Conservation (phyloP, 106 monocot genomes). For the Apostasia ramifera region DNA sequence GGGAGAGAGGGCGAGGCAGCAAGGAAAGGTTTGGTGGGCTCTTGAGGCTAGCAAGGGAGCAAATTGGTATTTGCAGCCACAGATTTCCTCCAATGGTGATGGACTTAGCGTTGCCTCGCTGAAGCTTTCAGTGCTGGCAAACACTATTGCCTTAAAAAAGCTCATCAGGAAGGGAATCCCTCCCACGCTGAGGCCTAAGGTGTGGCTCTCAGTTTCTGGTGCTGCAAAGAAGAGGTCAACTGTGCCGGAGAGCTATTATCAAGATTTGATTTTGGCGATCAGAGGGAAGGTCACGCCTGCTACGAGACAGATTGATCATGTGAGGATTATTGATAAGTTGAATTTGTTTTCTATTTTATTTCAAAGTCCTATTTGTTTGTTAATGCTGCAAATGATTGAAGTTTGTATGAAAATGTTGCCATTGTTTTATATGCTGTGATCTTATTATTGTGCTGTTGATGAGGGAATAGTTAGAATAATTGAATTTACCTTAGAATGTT, state of each 20-base stretch:
- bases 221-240: slow-evolving; percentile 85
- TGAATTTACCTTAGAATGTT: too few species aligned
- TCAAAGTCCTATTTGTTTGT: too few species aligned
- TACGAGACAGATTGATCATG: slow-evolving; percentile 89
- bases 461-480: too few species aligned
- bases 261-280: slow-evolving; percentile 69
- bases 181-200: slow-evolving; percentile 60
- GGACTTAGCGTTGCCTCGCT: slow-evolving; percentile 58
- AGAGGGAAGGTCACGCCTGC: slow-evolving; percentile 86
- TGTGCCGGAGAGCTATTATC: slow-evolving; percentile 91
- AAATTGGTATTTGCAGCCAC: slow-evolving; percentile 78
- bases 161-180: slow-evolving; percentile 90
- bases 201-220: slow-evolving; percentile 87
- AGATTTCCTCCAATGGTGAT: slow-evolving; percentile 50
- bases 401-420: too few species aligned
- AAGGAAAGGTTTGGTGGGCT: slow-evolving; percentile 83
- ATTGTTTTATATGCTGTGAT: too few species aligned
- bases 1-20: slow-evolving; percentile 78
- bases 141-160: slow-evolving; percentile 60
- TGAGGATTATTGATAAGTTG: slow-evolving; percentile 29
- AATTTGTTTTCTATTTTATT: not conserved
- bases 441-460: too few species aligned
- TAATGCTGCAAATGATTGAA: too few species aligned
- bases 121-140: slow-evolving; percentile 54
- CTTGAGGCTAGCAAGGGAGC: slow-evolving; percentile 86